Base-by-base conservation (phyloP, 352 stramenopile species). In the Thraustochytrium sp. region DNA sequence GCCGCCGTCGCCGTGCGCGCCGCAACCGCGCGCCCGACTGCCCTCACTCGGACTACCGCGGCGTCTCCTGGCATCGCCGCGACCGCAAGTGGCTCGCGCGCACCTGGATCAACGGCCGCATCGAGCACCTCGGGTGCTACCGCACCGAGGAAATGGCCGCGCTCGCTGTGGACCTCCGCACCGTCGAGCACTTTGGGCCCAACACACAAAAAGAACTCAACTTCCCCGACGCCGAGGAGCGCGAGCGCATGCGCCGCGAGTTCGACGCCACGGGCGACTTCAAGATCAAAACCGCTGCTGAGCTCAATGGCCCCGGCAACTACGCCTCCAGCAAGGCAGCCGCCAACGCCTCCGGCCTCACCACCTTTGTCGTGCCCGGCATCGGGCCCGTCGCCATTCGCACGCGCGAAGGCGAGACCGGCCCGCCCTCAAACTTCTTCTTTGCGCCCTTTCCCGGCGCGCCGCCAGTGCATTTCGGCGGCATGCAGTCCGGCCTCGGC, bases 1-100 rank as follows among this genome's bases (percentile, higher is more conserved):
- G 34, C 18, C 36, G 42, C 13, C 42, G 42, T 8, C 65, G 42
- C 9, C 65, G 42, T 0, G 49, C 42, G 23, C 42, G 65, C 9
- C 42, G 49, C 65, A 75, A 64, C 31, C 48, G 36, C 23, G 48
- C 31, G 16, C 68, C 68, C n/a, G 46, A 64, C 31, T 49, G 48
- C 48, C 31, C 26, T 16, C 31, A 72, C 51, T 75, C 44, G 8
- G 40, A 80, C 21, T 84, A 83, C 61, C 61, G 55, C 49, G 75
- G 75, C 34, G 75, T 84, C 37, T 84, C 75, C 18, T 84, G 75
- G 75, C 75, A 84, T 74, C 54, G 49, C 34, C 31, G 75, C 26
- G 75, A 84, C 26, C 55, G 75, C 42, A 80, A 73, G 42, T 84
- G 61, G 55, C 55, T 84, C 34, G 75, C 75, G 29, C 55, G 75